Evolutionary conservation across 2,329 filamentous ascomycete species (phyloP), one percentile per base, ranked within the genome.

Genomic region (Lachnellula occidentalis): DNA sequence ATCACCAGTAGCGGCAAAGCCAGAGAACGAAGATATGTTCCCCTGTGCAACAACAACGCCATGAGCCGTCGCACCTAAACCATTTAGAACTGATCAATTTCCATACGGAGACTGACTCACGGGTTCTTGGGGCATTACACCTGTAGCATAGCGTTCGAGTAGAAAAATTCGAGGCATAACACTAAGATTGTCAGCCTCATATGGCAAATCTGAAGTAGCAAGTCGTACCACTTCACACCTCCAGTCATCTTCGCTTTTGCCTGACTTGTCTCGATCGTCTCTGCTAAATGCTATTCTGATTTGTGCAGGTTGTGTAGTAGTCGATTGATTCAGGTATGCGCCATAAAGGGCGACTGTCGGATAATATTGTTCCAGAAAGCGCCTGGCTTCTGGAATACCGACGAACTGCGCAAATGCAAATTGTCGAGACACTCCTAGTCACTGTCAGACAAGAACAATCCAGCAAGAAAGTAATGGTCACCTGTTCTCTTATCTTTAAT

Each of bases 401-500:
- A 68, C 66, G 61, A 83, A 83, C 55, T 77, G 75, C 41, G 80
- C 73, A 67, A 83, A 83, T 4, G 78, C 80, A 64, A 82, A 76
- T 57, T 76, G 74, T 56, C 79, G 74, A 24, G 80, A 81, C 57
- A 75, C 66, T 59, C 78, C 80, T 82, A 39, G 56, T 49, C 19
- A 39, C n/a, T 5, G 43, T 46, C 22, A 24, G 14, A 17, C 48
- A 31, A 31, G 27, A 50, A 36, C 2, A 34, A 31, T 58, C 47
- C 59, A 51, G 49, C 21, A 59, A 58, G 31, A 41, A 15, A 19
- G 55, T 51, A 55, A 39, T 46, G 42, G 19, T 3, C 67, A 82
- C 80, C 80, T 19, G 79, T 82, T 57, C 79, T 76, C 53, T 78
- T 75, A 61, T 83, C 79, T 56, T 78, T 77, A 61, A 83, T 83